These are phyloP conservation scores for Verticillium longisporum DNA, from an alignment of 2,329 filamentous ascomycete species.

Conservation along the genomic window DNA sequence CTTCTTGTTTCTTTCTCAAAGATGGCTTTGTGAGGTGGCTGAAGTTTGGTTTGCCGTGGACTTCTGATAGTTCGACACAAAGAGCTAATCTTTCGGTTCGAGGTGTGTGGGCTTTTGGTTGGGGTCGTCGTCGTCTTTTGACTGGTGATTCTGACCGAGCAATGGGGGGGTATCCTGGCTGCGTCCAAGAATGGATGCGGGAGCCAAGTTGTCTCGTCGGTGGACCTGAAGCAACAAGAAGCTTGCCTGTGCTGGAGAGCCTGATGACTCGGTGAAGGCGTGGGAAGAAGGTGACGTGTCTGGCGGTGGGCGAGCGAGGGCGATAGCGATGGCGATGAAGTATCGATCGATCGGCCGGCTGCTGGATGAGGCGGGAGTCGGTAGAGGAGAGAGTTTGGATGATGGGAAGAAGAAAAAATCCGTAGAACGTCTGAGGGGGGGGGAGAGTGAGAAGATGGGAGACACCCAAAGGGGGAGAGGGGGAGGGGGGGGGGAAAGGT, in stretches of 20 bases:
- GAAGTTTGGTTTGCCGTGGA: not conserved
- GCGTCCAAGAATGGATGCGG: not conserved
- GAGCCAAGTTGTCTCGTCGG: not conserved
- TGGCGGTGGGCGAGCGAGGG: not conserved
- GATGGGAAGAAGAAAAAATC: not conserved
- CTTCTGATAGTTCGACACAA: too few relatives aligned
- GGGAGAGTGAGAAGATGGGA: not conserved
- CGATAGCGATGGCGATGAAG: not conserved
- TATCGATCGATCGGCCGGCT: not conserved
- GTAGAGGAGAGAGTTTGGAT: not conserved
- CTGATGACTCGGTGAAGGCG: not conserved
- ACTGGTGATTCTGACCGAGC: not conserved
- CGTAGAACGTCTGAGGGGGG: slow-evolving; percentile 3
- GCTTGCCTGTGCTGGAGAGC: not conserved
- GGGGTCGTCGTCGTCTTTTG: not conserved
- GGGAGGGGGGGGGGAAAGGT: slow-evolving; percentile 15
- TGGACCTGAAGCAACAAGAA: not conserved
- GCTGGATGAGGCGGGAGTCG: not conserved
- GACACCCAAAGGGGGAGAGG: slow-evolving; percentile 4
- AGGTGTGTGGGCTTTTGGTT: not conserved
- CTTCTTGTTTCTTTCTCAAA: slow-evolving; percentile 9
- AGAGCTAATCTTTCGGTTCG: too few relatives aligned
- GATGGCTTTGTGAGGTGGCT: not conserved
- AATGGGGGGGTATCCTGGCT: not conserved
- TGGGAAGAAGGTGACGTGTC: not conserved